Percentiles rank a stretch among this genome's conserved stretches.
Evolutionary conservation across 192 early-diverging fungal species (phyloP).

Genomic region (Backusella sp.): DNA sequence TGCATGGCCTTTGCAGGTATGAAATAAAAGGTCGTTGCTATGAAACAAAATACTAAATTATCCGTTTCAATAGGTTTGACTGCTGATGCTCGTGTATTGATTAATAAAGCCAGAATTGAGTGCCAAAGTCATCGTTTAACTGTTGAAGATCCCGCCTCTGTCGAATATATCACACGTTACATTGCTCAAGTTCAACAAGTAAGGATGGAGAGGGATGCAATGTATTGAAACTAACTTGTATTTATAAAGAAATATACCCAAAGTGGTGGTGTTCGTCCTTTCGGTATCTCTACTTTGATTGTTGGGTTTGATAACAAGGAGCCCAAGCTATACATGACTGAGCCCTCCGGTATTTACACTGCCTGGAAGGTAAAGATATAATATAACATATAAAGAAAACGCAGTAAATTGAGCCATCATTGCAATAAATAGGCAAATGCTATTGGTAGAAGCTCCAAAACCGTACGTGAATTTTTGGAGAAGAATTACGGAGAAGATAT

Average conservation of each 20-base stretch:
- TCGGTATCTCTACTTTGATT: conserved; percentile 96
- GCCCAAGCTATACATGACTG: conserved; percentile 95
- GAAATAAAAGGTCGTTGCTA: neutral
- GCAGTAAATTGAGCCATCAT: neutral
- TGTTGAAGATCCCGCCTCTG: conserved; percentile 94
- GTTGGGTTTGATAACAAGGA: conserved; percentile 88
- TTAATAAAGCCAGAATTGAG: conserved; percentile 96
- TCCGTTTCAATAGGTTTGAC: conserved; percentile 66
- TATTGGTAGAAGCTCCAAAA: conserved; percentile 95
- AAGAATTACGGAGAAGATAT: conserved; percentile 94
- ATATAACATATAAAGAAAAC: conserved; percentile 46
- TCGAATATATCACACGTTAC: conserved; percentile 97
- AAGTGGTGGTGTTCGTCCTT: conserved; percentile 96
- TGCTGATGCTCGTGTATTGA: conserved; percentile 94
- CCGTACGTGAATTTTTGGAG: conserved; percentile 97
- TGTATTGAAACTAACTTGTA: neutral
- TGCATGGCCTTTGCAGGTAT: conserved; percentile 95
- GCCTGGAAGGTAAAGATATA: conserved; percentile 81
- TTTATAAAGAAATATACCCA: conserved; percentile 90
- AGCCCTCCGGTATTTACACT: conserved; percentile 98
- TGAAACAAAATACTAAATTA: neutral
- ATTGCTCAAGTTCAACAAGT: conserved; percentile 97
- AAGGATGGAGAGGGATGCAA: neutral
- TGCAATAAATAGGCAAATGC: conserved; percentile 72
- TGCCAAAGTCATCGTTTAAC: conserved; percentile 97